Conservation (phyloP, 768 basidiomycete species). For the Pilatotrama ljubarskyi region DNA sequence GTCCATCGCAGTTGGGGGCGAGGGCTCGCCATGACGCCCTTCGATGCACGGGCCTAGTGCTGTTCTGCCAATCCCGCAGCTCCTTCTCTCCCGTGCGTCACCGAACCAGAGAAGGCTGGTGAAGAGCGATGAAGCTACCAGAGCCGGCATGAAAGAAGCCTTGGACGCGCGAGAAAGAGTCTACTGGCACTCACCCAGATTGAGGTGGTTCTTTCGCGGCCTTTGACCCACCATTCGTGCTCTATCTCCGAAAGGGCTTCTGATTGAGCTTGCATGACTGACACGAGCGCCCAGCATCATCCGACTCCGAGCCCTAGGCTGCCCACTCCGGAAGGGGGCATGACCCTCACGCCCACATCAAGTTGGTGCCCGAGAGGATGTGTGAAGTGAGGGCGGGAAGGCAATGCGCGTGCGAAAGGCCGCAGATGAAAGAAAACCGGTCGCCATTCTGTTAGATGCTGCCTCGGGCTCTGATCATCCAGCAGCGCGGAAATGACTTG, state of each 20-base stretch:
- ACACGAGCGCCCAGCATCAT: not conserved
- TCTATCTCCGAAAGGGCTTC: conserved; percentile 3
- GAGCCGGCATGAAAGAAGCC: not conserved
- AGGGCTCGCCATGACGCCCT: not conserved
- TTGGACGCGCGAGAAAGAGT: not conserved
- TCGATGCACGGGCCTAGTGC: not conserved
- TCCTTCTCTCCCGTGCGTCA: not conserved
- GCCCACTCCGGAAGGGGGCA: not conserved
- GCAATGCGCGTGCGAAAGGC: conserved; percentile 20
- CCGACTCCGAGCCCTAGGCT: not conserved
- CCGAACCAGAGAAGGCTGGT: not conserved
- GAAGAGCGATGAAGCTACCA: not conserved
- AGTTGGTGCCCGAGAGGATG: not conserved
- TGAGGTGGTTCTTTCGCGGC: not conserved
- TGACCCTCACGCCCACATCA: not conserved
- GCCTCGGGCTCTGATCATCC: conserved; percentile 10
- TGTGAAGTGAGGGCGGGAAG: not conserved
- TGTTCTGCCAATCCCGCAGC: conserved; percentile 12
- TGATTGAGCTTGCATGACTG: conserved; percentile 16
- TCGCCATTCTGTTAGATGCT: conserved; percentile 19
- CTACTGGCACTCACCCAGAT: not conserved
- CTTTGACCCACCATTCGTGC: not conserved
- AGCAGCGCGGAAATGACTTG: conserved; percentile 5
- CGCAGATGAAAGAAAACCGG: conserved; percentile 15
- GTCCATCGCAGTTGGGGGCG: not conserved